Base-by-base conservation (phyloP, 2,329 filamentous ascomycete genomes). In the Waltergamsia citrina region DNA sequence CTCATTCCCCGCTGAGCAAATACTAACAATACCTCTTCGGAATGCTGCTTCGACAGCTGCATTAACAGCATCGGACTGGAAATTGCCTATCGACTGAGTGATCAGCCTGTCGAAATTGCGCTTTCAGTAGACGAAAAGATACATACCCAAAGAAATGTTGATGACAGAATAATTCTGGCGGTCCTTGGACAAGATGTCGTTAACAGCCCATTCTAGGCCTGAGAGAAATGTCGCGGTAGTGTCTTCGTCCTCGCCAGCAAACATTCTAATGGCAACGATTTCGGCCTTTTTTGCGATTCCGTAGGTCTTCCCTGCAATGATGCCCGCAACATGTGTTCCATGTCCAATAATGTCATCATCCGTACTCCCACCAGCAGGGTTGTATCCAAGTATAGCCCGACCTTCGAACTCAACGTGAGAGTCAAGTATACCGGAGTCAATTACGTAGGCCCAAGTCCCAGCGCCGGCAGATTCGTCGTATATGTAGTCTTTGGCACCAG, bases 1-100 rank as follows among this genome's bases (percentile, higher is more conserved):
- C n/a, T 56, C 54, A 48, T 75, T 75, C 14, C 73, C 73, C 15
- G 72, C 71, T 4, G 72, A 70, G 1, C 72, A 69, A 20, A 69
- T 65, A 3, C 67, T 59, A 33, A 71, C 60, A 21, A 78, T 53
- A 16, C 70, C 71, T 3, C 50, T 46, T 19, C 14, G n/a, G 44
- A 62, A 63, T 32, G 69, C 66, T 18, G 51, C 54, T 24, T 62
- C 55, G 14, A 74, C 59, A 29, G 69, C 67, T 23, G 45, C 48
- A 58, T 74, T 74, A 45, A 73, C 56, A 28, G 70, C 56, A 1
- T 52, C 40, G 1, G 65, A 68, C 37, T 46, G 50, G 20, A 46
- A 36, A 3, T 66, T 67, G 10, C 70, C 51, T 17, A 50, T 51
- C 25, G 51, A 51, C n/a, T 53, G 54, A 9, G 54, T 56, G 10